These are phyloP conservation scores for Ziziphus jujuba DNA, from an alignment of 306 rosid species.

Conservation along the genomic window DNA sequence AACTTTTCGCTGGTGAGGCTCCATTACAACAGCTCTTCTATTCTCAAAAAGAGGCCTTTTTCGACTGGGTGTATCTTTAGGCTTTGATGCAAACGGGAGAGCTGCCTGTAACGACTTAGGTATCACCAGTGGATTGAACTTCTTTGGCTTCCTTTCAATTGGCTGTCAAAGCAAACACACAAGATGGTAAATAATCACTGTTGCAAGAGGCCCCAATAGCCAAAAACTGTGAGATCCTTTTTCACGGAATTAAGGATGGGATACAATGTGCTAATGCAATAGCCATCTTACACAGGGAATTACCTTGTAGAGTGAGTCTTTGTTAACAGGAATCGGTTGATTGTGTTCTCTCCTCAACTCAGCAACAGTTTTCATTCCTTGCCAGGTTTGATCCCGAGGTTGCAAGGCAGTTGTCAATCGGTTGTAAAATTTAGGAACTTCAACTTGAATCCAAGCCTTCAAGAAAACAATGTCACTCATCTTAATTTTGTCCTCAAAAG, in stretches of 20 bases:
- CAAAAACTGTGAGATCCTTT: not conserved
- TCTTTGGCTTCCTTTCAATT: conserved; percentile 71
- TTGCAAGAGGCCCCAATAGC: not conserved
- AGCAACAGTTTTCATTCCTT: conserved; percentile 89
- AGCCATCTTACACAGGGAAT: conserved; percentile 14
- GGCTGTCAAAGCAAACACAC: conserved; percentile 40
- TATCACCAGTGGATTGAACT: conserved; percentile 85
- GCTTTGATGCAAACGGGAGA: conserved; percentile 80
- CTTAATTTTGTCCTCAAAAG: conserved; percentile 93
- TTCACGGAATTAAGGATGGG: not conserved
- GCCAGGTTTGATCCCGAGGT: conserved; percentile 77
- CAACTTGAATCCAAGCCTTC: conserved; percentile 91
- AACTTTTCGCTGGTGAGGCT: conserved; percentile 64
- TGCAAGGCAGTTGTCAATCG: conserved; percentile 85
- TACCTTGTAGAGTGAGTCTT: conserved; percentile 92
- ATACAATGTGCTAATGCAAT: conserved; percentile 5
- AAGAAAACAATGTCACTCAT: conserved; percentile 96
- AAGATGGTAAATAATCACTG: not conserved
- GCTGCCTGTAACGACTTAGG: conserved; percentile 64
- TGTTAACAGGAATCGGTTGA: conserved; percentile 72
- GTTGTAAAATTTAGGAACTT: conserved; percentile 75
- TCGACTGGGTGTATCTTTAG: conserved; percentile 53
- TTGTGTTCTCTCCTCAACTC: conserved; percentile 80
- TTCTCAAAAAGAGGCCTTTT: conserved; percentile 49
- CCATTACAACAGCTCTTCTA: conserved; percentile 74